Evolutionary conservation across 352 stramenopile genomes (phyloP), one percentile per base, ranked within the genome.

Genomic region (Pythium aphanidermatum): DNA sequence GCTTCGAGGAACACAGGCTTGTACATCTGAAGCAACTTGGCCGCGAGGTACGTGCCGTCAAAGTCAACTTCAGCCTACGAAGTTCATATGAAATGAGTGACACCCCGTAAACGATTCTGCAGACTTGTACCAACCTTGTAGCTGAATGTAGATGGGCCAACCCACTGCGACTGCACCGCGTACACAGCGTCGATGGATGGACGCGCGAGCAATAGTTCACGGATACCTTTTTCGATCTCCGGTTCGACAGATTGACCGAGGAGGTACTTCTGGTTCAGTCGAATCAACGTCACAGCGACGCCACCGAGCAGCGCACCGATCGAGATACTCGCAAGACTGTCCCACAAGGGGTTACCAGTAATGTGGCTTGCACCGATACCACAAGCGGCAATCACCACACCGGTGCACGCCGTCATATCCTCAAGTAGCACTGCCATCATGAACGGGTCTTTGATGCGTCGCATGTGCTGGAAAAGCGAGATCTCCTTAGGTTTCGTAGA

Each of bases 361-460:
- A 92, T 65, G 51, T 98, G 84, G 24, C 71, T 96, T 20, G 94
- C 79, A 27, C 76, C 81, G 47, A 99, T 98, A 25, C 96, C 96
- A 21, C 66, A 91, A 8, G 92, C 88, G 2, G 95, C 96, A 30
- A 99, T 92, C n/a, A 98, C 42, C 28, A 99, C 89, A 24, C 96
- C 96, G 14, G 95, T 83, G 71, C 96, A 99, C 26, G 96, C 95
- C 5, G 95, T 95, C 48, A 92, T 81, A 65, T 99, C 96, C 48
- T 99, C 96, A 11, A 99, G 71, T 25, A 99, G 59, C 40, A 99
- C 87, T 17, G 96, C 95, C 70, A 98, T 83, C 59, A 97, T 97
- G 41, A 97, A 97, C 23, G 96, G 96, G 67, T 99, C 95, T 36
- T 97, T 95, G 51, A 72, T 84, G 28, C 68, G 62, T 14, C 63